These are phyloP conservation scores for Pseudogymnoascus sp. DNA, from an alignment of 2,329 filamentous ascomycete genomes.

Conservation along the genomic window DNA sequence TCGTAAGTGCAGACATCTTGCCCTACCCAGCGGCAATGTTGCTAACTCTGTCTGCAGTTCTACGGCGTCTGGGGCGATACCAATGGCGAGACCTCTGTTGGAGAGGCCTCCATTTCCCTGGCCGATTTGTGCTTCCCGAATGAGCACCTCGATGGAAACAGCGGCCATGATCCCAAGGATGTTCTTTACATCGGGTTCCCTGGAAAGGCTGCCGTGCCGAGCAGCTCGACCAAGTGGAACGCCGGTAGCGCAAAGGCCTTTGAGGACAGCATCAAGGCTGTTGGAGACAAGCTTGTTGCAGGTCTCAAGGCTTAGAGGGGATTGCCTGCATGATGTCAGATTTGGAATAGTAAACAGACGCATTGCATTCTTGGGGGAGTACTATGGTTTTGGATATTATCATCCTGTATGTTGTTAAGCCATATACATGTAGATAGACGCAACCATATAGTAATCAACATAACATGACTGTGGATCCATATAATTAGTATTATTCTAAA, in stretches of 20 bases:
- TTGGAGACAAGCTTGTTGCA: conserved; percentile 6
- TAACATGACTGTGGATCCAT: not conserved
- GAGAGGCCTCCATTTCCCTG: conserved; percentile 8
- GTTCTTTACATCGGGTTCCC: conserved; percentile 9
- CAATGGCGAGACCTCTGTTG: conserved; percentile 5
- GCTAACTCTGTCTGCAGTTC: not conserved
- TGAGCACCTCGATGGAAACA: not conserved
- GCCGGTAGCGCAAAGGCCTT: not conserved
- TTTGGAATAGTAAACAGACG: not conserved
- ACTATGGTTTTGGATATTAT: not conserved
- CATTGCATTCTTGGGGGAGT: not conserved
- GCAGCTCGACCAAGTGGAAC: not conserved
- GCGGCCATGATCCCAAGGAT: not conserved
- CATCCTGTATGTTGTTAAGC: not conserved
- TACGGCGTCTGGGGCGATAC: conserved; percentile 9
- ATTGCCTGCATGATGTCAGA: not conserved
- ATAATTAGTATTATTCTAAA: not conserved
- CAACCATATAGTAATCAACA: not conserved
- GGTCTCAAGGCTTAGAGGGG: not conserved
- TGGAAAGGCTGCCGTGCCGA: not conserved
- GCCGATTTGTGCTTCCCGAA: conserved; percentile 3
- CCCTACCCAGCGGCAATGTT: not conserved
- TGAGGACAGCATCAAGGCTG: not conserved
- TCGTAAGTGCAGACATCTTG: not conserved
- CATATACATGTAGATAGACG: not conserved